Percentiles rank a stretch among this genome's conserved stretches.
Conservation (phyloP, 495 filamentous ascomycete genomes). For the Aspergillus bertholletiae region DNA sequence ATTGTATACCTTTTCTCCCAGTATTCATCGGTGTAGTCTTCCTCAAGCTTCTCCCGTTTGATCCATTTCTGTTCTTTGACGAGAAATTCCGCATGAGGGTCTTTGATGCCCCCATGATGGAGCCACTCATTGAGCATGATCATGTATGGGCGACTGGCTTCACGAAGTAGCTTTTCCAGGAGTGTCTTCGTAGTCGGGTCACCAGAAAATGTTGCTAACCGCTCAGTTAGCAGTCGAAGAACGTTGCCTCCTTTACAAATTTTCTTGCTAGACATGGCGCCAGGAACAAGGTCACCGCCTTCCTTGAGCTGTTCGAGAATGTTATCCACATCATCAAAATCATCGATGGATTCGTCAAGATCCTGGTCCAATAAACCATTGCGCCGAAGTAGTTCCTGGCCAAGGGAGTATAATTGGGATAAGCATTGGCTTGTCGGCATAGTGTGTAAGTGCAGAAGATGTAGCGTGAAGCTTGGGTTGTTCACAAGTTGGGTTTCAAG, state of each 20-base stretch:
- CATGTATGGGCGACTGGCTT: constrained; percentile 95
- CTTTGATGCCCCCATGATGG: constrained; percentile 91
- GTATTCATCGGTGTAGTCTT: constrained; percentile 98
- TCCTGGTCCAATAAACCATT: constrained; percentile 88
- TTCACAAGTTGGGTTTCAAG: constrained; percentile 88
- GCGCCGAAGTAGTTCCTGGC: constrained; percentile 79
- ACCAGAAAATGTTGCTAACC: constrained; percentile 83
- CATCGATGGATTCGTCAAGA: constrained; percentile 76
- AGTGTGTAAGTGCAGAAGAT: constrained; percentile 87
- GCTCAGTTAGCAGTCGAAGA: constrained; percentile 75
- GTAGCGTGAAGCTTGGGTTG: constrained; percentile 81
- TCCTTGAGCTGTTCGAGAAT: constrained; percentile 78
- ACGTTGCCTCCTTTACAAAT: constrained; percentile 94
- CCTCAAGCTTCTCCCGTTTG: constrained; percentile 80
- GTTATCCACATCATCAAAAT: constrained; percentile 80
- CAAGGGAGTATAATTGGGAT: constrained; percentile 79
- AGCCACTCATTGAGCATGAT: constrained; percentile 98
- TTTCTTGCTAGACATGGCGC: constrained; percentile 80
- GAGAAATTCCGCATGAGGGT: constrained; percentile 91
- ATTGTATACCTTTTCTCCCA: constrained; percentile 98
- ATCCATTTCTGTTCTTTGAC: constrained; percentile 97
- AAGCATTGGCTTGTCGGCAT: constrained; percentile 87
- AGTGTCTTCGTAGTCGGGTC: constrained; percentile 82
- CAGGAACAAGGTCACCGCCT: constrained; percentile 70
- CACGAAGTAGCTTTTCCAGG: constrained; percentile 74